Conservation (phyloP, 805 yeast species). For the Cyberlindnera veronae region DNA sequence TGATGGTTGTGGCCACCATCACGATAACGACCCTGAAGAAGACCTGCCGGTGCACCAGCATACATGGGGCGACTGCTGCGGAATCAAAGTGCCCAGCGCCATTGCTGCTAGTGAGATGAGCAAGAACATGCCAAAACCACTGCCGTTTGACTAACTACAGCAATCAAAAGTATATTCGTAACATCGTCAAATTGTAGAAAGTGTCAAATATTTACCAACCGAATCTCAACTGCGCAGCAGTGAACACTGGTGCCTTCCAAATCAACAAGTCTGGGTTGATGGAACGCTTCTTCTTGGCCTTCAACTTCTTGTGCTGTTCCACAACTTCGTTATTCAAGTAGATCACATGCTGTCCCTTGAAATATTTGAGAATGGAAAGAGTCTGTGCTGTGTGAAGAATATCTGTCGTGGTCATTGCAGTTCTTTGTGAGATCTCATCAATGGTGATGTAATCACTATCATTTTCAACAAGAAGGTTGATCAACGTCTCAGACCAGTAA, state of each 20-base stretch:
- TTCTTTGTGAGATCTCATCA: conserved; percentile 81
- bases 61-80: conserved; percentile 98
- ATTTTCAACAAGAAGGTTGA: conserved; percentile 63
- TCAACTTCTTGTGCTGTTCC: conserved; percentile 65
- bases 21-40: conserved; percentile 31
- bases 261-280: conserved; percentile 67
- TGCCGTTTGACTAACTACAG: conserved; percentile 60
- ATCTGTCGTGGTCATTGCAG: conserved; percentile 96
- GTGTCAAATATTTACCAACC: conserved; percentile 64
- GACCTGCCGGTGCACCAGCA: conserved; percentile 36
- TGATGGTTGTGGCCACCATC: conserved; percentile 36
- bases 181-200: conserved; percentile 2
- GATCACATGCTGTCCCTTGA: conserved; percentile 92
- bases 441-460: conserved; percentile 59
- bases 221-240: conserved; percentile 92
- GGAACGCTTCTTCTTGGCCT: conserved; percentile 67
- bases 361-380: conserved; percentile 82
- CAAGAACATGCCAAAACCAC: conserved; percentile 32
- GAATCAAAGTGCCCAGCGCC: conserved; percentile 93
- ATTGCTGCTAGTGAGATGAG: conserved; percentile 76
- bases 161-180: not conserved
- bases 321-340: conserved; percentile 80
- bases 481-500: conserved; percentile 90
- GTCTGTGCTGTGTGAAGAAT: conserved; percentile 91
- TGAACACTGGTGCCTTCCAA: conserved; percentile 94